These are phyloP conservation scores for Penicillium sp. DNA, from an alignment of 2,329 filamentous ascomycete genomes.

Conservation along the genomic window DNA sequence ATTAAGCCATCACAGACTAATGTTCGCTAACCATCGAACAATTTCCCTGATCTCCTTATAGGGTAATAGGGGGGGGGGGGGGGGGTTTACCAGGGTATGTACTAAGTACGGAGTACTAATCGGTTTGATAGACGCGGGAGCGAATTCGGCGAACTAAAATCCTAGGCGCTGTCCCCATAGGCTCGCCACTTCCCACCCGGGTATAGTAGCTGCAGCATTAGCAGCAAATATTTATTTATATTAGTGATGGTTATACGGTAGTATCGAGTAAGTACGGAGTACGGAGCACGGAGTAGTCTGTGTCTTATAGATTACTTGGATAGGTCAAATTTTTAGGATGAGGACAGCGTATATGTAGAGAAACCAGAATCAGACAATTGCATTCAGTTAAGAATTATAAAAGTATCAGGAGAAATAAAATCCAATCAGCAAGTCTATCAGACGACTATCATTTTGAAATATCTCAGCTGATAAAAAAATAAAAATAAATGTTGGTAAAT, in stretches of 20 bases:
- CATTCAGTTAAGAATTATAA: not conserved
- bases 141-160: constrained; percentile 9
- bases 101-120: not conserved
- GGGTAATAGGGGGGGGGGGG: not conserved
- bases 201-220: constrained; percentile 11
- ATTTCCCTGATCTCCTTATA: not conserved
- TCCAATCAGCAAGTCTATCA: constrained; percentile 4
- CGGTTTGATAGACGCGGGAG: constrained; percentile 11
- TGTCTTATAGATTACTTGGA: constrained; percentile 7
- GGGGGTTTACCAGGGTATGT: not conserved
- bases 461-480: constrained; percentile 9
- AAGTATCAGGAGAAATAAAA: not conserved
- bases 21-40: not conserved
- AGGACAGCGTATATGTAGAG: not conserved
- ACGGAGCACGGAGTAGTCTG: not conserved
- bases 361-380: not conserved
- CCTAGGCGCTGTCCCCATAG: constrained; percentile 7
- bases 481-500: not conserved
- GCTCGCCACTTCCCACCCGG: constrained; percentile 10
- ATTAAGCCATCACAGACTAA: not conserved
- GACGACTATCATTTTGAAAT: constrained; percentile 3
- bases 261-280: not conserved
- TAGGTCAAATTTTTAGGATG: constrained; percentile 1
- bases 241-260: constrained; percentile 10
- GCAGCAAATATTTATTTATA: constrained; percentile 4